These are phyloP conservation scores for Mycena leptocephala DNA, from an alignment of 768 basidiomycete genomes.

Conservation along the genomic window DNA sequence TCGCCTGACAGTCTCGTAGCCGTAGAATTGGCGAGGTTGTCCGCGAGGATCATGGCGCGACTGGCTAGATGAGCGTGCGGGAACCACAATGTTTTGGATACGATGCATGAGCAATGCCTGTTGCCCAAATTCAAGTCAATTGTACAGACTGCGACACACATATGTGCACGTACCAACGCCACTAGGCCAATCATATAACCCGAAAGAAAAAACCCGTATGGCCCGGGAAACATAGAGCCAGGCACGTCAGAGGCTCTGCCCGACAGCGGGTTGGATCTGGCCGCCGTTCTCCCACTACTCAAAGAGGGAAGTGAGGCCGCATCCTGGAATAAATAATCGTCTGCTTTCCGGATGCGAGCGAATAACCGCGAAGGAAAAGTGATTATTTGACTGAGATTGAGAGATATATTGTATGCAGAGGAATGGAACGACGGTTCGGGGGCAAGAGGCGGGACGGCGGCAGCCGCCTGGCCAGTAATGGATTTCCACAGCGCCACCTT, in stretches of 20 bases:
- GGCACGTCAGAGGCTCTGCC: conserved; percentile 27
- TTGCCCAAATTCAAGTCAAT: background rate
- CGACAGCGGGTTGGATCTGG: conserved; percentile 21
- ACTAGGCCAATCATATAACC: conserved; percentile 80
- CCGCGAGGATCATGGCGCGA: conserved; percentile 36
- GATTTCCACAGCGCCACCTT: conserved; percentile 38
- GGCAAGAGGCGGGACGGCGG: conserved; percentile 20
- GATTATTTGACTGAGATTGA: conserved; percentile 66
- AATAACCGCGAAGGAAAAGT: conserved; percentile 59
- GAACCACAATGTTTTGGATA: conserved; percentile 85
- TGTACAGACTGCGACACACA: background rate
- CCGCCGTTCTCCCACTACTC: conserved; percentile 10
- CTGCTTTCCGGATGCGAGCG: conserved; percentile 55
- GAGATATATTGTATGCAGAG: conserved; percentile 53
- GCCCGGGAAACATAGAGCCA: conserved; percentile 63
- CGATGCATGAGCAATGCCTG: conserved; percentile 82
- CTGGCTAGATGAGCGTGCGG: conserved; percentile 60
- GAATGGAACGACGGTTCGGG: conserved; percentile 29
- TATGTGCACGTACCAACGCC: conserved; percentile 66
- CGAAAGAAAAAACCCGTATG: conserved; percentile 83
- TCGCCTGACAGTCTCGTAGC: conserved; percentile 41
- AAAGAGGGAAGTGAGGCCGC: conserved; percentile 23
- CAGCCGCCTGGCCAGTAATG: conserved; percentile 34
- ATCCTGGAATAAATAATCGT: conserved; percentile 46
- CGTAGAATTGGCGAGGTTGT: conserved; percentile 42